Evolutionary conservation across 2,329 filamentous ascomycete genomes (phyloP), one percentile per base, ranked within the genome.

Genomic region (Aspergillus luchuensis): DNA sequence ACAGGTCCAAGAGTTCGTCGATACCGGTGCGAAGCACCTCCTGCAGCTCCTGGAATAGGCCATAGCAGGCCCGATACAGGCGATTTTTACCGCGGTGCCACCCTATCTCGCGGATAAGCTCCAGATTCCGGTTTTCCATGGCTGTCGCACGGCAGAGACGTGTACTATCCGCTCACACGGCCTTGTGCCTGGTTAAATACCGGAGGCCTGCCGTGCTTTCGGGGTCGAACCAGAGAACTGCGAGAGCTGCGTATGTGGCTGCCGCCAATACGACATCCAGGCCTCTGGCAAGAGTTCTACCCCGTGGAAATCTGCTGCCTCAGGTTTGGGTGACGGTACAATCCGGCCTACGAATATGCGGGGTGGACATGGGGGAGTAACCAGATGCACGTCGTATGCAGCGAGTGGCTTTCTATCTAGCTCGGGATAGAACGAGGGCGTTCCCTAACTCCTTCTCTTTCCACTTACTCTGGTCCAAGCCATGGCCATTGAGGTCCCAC

Each of bases 101-200:
- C n/a, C 39, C 39, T 25, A 56, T 56, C 13, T 48, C 53, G 41
- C 39, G 53, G 39, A 56, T 56, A 33, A 56, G 53, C n/a, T 56
- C 41, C 21, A 47, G 43, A 19, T 47, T 23, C 17, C n/a, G 43
- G 17, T 47, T 23, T 23, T 19, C 21, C 43, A 47, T 47, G 43
- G 43, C 43, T 47, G 43, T 47, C 17, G 43, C 11, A 47, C 21
- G 21, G 43, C 43, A 21, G 21, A 47, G 21, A 47, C 21, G 43
- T 23, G 11, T 47, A 47, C n/a, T 47, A 17, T 47, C 7, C 21
- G 11, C 8, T 17, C 17, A 23, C 17, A 47, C 30, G 10, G 30
- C 30, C 30, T 33, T 33, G 30, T 33, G 30, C 30, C 10, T 33
- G 30, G 30, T 33, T 33, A 33, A 33, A 33, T 33, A 33, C 30